Percentiles rank a stretch among this genome's conserved stretches.
Conservation (phyloP, 2,329 filamentous ascomycete species). For the Scytalidium lignicola region DNA sequence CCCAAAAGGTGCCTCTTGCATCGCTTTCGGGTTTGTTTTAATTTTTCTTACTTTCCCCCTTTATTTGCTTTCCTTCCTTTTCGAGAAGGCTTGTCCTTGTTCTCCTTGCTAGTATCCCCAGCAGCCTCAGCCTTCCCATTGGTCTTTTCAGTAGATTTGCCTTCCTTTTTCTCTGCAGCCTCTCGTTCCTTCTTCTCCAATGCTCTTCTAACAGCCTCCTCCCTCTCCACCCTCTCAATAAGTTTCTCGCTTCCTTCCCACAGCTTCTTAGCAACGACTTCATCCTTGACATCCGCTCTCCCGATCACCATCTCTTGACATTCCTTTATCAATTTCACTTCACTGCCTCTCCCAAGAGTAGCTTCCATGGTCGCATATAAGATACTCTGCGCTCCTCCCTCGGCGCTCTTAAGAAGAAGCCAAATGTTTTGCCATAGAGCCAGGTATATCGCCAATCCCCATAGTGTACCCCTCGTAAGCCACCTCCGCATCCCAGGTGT, state of each 20-base stretch:
- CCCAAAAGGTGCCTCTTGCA: too few species aligned
- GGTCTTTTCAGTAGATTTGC: conserved; percentile 25
- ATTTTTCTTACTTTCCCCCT: too few species aligned
- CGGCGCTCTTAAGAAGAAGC: conserved; percentile 79
- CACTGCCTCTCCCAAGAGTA: conserved; percentile 56
- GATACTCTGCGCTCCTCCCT: conserved; percentile 81
- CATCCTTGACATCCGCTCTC: conserved; percentile 70
- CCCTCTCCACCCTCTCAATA: conserved; percentile 76
- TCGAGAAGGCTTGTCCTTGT: conserved; percentile 22
- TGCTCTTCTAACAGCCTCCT: conserved; percentile 54
- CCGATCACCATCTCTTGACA: conserved; percentile 72
- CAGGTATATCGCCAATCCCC: conserved; percentile 73
- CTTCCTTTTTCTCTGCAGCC: conserved; percentile 22
- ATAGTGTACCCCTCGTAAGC: conserved; percentile 78
- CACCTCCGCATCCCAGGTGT: conserved; percentile 86
- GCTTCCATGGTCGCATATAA: conserved; percentile 82
- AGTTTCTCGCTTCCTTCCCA: conserved; percentile 88
- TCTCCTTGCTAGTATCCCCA: conserved; percentile 22
- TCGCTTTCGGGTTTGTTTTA: too few species aligned
- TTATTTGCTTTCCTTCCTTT: conserved; percentile 22
- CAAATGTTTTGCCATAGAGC: conserved; percentile 76
- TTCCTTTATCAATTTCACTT: conserved; percentile 80
- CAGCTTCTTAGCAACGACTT: conserved; percentile 73
- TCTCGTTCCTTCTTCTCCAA: conserved; percentile 33
- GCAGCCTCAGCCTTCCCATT: conserved; percentile 31